Evolutionary conservation across 768 basidiomycete genomes (phyloP).

Genomic region (Chalciporus piperatus): DNA sequence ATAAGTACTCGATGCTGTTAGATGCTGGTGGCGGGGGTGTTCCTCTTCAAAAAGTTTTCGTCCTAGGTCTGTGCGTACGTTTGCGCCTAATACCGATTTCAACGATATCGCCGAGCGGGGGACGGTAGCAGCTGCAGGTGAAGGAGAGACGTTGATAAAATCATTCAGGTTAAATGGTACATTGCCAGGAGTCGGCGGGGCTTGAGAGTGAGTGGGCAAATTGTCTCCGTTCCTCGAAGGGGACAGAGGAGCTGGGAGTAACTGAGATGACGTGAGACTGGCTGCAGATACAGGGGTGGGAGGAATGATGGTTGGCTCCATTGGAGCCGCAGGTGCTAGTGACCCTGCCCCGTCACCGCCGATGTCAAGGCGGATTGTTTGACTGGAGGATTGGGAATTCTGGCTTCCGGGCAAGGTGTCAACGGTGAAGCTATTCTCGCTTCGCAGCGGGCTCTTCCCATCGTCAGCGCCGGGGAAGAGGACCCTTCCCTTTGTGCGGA

Average conservation of each 20-base stretch:
- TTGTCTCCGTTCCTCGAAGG: conserved; percentile 23
- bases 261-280: conserved; percentile 22
- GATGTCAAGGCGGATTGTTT: conserved; percentile 17
- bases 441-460: conserved; percentile 24
- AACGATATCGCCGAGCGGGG: conserved; percentile 31
- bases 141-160: conserved; percentile 72
- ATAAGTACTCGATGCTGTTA: conserved; percentile 11
- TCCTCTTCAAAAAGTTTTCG: conserved; percentile 71
- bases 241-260: conserved; percentile 25
- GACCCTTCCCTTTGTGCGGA: conserved; percentile 65
- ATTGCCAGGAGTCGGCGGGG: conserved; percentile 35
- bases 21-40: conserved; percentile 44
- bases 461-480: conserved; percentile 54
- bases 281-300: conserved; percentile 30
- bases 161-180: conserved; percentile 63
- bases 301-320: conserved; percentile 33
- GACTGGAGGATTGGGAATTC: conserved; percentile 19
- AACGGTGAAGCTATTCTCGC: conserved; percentile 26
- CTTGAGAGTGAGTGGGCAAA: conserved; percentile 27
- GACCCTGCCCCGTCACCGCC: conserved; percentile 13
- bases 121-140: conserved; percentile 43
- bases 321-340: conserved; percentile 25
- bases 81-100: conserved; percentile 41
- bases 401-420: conserved; percentile 28
- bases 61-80: conserved; percentile 61